Evolutionary conservation across 805 yeast genomes (phyloP), one percentile per base, ranked within the genome.

Genomic region (Lipomyces spencermartinsiae): DNA sequence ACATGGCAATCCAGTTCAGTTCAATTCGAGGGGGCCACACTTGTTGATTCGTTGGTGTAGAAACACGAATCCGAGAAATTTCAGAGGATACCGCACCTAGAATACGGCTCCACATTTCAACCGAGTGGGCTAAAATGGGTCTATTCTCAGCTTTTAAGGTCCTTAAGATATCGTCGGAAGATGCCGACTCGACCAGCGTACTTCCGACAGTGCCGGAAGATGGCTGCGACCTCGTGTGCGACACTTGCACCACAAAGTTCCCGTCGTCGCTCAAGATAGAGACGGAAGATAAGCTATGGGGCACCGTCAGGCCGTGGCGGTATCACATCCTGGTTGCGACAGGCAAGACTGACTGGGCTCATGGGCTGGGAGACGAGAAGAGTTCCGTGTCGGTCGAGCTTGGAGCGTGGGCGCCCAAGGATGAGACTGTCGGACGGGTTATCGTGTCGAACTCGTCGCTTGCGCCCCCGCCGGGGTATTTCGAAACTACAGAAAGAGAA

Each of bases 261-360:
- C 92, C 92, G 0, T 71, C 78, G 12, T 80, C 86, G 1, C 75
- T 87, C 62, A 83, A 83, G 59, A 74, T 88, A 25, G 83, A 83
- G 4, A 78, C 61, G 64, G 81, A 74, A 29, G 75, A 71, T 31
- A 84, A 84, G 6, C 80, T 93, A 35, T 92, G 90, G 86, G 88
- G 89, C 67, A 83, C 93, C 5, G 87, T 97, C 0, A 84, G 84
- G 70, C 87, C 90, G 0, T 87, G 87, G 57, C 89, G 87, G 2
- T 75, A 89, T 31, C 98, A 93, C 73, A 80, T 92, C 29, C 79
- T 94, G 43, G 88, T 93, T 0, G 90, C 97, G 1, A 93, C 98
- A 0, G 96, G 95, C 10, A 87, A 88, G 72, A 76, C 85, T 0
- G 97, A 94, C 78, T 94, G 99, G 99, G 81, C 79, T 16, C 94